phyloP scores from a whole-genome alignment of 1,284 basidiomycete species.

The Fomitopsis pinicola region DNA sequence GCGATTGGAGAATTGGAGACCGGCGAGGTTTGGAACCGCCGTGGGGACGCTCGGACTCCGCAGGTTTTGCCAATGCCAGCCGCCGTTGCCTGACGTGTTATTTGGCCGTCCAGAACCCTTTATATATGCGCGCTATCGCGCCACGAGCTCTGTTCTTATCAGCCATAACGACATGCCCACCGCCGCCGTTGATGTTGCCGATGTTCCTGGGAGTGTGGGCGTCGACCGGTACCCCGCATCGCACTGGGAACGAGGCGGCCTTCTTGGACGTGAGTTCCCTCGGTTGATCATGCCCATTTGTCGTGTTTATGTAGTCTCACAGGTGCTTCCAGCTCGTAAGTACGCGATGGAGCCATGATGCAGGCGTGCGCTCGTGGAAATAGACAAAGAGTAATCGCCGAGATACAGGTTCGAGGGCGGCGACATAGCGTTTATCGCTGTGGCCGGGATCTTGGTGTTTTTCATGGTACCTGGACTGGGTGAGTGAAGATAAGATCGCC shows the following conservation, averaged over 20 bases:
- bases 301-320: neutral
- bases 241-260: neutral
- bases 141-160: neutral
- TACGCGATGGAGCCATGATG: neutral
- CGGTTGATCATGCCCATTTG: too few species aligned
- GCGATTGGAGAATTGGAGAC: neutral
- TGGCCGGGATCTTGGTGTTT: slow-evolving; percentile 76
- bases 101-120: neutral
- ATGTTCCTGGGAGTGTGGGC: neutral
- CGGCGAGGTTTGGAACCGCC: neutral
- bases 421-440: slow-evolving; percentile 74
- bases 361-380: neutral
- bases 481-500: slow-evolving; percentile 21
- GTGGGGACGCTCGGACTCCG: neutral
- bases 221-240: neutral
- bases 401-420: slow-evolving; percentile 53
- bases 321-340: slow-evolving; percentile 1
- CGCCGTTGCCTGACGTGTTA: neutral
- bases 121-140: neutral
- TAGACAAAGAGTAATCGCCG: neutral
- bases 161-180: neutral
- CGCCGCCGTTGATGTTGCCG: neutral
- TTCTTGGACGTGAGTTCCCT: neutral
- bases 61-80: neutral
- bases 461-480: slow-evolving; percentile 79